Evolutionary conservation across 2,329 filamentous ascomycete species (phyloP), one percentile per base, ranked within the genome.

Genomic region (Atkinsonella texensis): DNA sequence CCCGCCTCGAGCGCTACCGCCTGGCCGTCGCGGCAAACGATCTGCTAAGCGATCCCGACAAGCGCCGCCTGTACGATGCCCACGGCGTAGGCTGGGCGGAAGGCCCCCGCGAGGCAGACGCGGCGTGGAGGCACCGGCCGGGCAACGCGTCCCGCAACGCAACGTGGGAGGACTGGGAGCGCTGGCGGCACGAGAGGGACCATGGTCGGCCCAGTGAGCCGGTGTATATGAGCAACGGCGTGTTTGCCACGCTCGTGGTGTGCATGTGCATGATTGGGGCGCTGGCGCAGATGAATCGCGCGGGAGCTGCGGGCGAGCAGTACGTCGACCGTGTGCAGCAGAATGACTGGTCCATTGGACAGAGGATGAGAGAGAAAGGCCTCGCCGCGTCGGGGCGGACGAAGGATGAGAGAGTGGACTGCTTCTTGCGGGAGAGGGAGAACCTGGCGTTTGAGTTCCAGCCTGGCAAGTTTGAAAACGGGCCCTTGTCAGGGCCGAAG

Each of bases 141-240:
- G 72, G 71, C 23, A 76, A 68, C 51, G 66, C 78, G 12, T 75
- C 75, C 48, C 69, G 70, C 59, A 97, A 97, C 65, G 93, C 89
- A 1, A 97, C 93, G 0, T 98, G 93, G 93, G 93, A 98, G 65
- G 93, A 98, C 65, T 96, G 90, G 90, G 88, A 95, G 70, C 76
- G 76, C 44, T 95, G 85, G 83, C 78, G 87, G 59, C 73, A 80
- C 35, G 66, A 74, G 65, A 63, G 73, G 62, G 66, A 74, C 28
- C 28, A 28, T 47, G 71, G 74, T 58, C 62, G 60, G 61, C 65
- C 65, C 56, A 70, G 68, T 56, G 69, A 75, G 56, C 77, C 77
- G 0, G 59, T 83, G 49, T 86, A 82, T 67, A 82, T 91, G 69
- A 87, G 85, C 53, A 95, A 95, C 62, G 80, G 82, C 42, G 76